Base-by-base conservation (phyloP, 1,284 basidiomycete genomes). In the Boletus semigastroideus region DNA sequence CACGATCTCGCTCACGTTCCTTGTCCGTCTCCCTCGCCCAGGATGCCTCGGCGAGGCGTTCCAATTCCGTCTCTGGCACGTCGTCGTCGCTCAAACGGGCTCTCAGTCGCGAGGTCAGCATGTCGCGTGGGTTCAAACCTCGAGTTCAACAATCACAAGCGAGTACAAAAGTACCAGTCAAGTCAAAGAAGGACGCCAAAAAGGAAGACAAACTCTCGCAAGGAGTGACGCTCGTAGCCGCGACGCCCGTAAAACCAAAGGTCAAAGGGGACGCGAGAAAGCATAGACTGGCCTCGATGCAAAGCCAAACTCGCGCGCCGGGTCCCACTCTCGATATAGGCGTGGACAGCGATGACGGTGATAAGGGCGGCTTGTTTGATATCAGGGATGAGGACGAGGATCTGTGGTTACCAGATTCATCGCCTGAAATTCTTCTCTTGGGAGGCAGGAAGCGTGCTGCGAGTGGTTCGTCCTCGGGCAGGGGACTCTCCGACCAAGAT, bases 81-180 rank as follows among this genome's bases (percentile, higher is more conserved):
- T 70, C 54, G 65, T 73, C 54, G 59, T 66, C 39, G 70, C 78
- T 67, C 60, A 80, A 78, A 56, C 74, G 77, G 9, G 67, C 76
- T 5, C 66, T 87, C 17, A 79, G 76, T 51, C 75, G 83, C 31
- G 86, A 89, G 65, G 75, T 89, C 57, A 87, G 83, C 67, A 89
- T 89, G 87, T 82, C 80, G 13, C 78, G 83, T 22, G 78, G 71
- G 20, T 87, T 89, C 71, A 85, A 82, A 61, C 59, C 59, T 14
- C 66, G 63, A 0, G 13, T 20, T 22, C 63, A 58, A 41, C 46
- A 49, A 25, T 52, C 48, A 5, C 55, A 56, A 34, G 22, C 49
- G 22, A 58, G 44, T 31, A 37, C 42, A 3, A 67, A 56, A 47
- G 42, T 34, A 17, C 38, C 34, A 0, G 40, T 41, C 19, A 59